Conservation (phyloP, 768 basidiomycete genomes). For the Leccinellum rugosiceps region DNA sequence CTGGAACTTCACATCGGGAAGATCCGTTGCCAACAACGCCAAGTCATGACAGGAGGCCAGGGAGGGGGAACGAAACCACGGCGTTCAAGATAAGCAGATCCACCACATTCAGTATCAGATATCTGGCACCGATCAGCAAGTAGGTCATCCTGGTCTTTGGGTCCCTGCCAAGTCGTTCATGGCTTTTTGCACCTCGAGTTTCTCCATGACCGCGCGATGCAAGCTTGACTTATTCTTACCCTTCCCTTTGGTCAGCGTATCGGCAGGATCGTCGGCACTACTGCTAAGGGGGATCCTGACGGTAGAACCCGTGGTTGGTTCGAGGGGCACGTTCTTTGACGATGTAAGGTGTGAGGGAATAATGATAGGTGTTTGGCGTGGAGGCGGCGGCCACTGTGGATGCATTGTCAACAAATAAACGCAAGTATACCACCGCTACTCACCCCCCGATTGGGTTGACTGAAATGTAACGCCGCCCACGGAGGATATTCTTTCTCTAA, state of each 20-base stretch:
- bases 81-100: background rate
- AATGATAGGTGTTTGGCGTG: slow-evolving; percentile 72
- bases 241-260: slow-evolving; percentile 26
- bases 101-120: background rate
- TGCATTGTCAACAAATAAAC: background rate
- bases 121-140: too few relatives aligned
- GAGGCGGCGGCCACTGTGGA: slow-evolving; percentile 79
- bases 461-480: slow-evolving; percentile 87
- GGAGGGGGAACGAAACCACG: background rate
- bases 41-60: background rate
- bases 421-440: slow-evolving; percentile 27
- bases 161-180: slow-evolving; percentile 46
- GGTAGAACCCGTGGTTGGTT: slow-evolving; percentile 6
- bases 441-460: slow-evolving; percentile 78
- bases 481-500: slow-evolving; percentile 83
- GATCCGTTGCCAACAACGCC: background rate
- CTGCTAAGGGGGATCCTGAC: slow-evolving; percentile 7
- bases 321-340: slow-evolving; percentile 23
- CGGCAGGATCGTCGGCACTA: slow-evolving; percentile 9
- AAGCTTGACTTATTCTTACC: slow-evolving; percentile 56
- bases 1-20: background rate
- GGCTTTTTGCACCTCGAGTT: slow-evolving; percentile 70
- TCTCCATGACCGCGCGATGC: slow-evolving; percentile 72
- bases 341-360: slow-evolving; percentile 63
- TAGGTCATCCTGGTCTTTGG: slow-evolving; percentile 8